Evolutionary conservation across 2,329 filamentous ascomycete species (phyloP), one percentile per base, ranked within the genome.

Genomic region (Colletotrichum limetticola): DNA sequence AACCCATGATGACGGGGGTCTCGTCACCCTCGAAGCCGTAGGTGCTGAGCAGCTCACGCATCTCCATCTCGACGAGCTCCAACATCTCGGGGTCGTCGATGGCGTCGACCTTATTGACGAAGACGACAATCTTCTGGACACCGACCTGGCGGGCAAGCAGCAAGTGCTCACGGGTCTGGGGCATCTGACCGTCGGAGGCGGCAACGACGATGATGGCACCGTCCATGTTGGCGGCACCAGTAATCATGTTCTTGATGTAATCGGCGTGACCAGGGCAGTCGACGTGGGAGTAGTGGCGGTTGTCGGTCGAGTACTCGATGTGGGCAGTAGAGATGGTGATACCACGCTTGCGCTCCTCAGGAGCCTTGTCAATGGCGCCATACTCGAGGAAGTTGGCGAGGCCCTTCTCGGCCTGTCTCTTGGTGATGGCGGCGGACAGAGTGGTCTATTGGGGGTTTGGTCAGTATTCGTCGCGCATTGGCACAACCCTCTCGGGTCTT

Each of bases 171-270:
- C 97, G 91, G 77, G 97, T 99, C 91, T 99, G 97, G 80, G 97
- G 97, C 97, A 99, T 99, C 88, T 99, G 97, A 83, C 97, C 97
- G 83, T 99, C 97, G 49, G 95, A 98, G 78, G 97, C 97, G 79
- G 97, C 97, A 79, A 99, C 97, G 78, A 99, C 97, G 80, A 99
- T 98, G 83, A 99, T 96, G 80, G 97, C 96, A 80, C 97, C 97
- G 80, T 99, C 97, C 97, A 99, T 99, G 89, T 95, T 97, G 80
- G 97, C 96, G 76, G 97, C 95, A 92, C 97, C 97, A 78, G 97
- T 99, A 85, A 99, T 99, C 97, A 99, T 99, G 93, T 99, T 99
- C 92, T 99, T 99, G 89, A 99, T 98, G 90, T 99, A 99, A 95
- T 99, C 97, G 86, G 97, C 97, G 93, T 99, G 97, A 86, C 97